phyloP scores from a whole-genome alignment of 495 filamentous ascomycete genomes.

The Talaromyces adpressus region DNA sequence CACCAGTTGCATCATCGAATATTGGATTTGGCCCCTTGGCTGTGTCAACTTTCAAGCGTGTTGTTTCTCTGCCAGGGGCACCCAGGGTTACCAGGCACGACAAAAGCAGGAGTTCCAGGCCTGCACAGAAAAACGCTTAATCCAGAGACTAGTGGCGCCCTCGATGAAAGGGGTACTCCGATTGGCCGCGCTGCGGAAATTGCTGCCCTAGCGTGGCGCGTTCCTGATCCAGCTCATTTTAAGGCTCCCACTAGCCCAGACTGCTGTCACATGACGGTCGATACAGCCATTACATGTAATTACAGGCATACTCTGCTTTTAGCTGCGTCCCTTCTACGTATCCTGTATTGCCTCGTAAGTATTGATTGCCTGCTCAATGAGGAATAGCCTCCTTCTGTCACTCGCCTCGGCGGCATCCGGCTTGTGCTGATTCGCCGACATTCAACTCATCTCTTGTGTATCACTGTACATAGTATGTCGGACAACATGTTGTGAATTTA shows the following conservation, averaged over 20 bases:
- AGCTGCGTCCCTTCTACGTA: background rate
- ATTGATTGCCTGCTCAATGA: background rate
- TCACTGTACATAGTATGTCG: too few species aligned
- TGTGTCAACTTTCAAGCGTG: background rate
- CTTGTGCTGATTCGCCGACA: background rate
- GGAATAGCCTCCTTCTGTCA: background rate
- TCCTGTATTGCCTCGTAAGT: background rate
- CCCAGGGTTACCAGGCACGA: background rate
- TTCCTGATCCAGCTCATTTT: constrained; percentile 1
- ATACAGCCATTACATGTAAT: background rate
- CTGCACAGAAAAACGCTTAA: background rate
- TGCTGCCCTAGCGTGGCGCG: constrained; percentile 4
- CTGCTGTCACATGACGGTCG: background rate
- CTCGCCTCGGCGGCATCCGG: background rate
- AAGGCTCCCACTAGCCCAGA: background rate
- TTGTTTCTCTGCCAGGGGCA: background rate
- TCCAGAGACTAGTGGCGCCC: background rate
- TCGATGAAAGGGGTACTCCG: background rate
- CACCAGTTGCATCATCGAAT: background rate
- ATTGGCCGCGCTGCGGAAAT: constrained; percentile 1
- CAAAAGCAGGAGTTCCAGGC: background rate
- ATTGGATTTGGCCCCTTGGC: background rate
- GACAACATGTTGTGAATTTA: background rate
- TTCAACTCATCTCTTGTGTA: too few species aligned
- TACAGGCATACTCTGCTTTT: background rate